Conservation (phyloP, 2,329 filamentous ascomycete species). For the Fusarium sambucinum region DNA sequence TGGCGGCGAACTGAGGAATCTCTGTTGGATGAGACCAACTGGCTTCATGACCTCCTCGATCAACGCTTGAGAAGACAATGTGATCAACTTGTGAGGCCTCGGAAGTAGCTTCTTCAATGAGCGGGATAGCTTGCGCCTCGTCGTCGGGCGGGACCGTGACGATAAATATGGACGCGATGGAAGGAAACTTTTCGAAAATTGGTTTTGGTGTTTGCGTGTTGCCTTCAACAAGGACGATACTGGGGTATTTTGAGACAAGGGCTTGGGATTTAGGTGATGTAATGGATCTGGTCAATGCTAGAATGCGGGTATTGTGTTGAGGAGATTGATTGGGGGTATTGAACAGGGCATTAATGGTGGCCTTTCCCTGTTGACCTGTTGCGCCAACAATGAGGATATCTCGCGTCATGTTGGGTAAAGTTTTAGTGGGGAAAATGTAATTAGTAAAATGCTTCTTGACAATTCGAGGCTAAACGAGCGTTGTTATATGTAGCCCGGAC, state of each 20-base stretch:
- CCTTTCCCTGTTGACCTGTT: conserved; percentile 37
- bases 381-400: conserved; percentile 30
- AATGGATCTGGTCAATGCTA: conserved; percentile 23
- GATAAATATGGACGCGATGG: conserved; percentile 44
- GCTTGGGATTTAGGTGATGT: conserved; percentile 7
- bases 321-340: background rate
- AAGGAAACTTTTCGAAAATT: conserved; percentile 41
- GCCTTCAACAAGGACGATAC: conserved; percentile 26
- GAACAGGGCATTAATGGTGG: conserved; percentile 26
- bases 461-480: background rate
- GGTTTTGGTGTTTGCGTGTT: conserved; percentile 9
- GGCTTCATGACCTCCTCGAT: conserved; percentile 19
- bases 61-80: conserved; percentile 36
- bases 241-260: background rate
- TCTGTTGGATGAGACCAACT: conserved; percentile 36
- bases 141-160: conserved; percentile 48
- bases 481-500: background rate
- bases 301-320: background rate
- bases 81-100: conserved; percentile 28
- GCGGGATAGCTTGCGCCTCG: conserved; percentile 41
- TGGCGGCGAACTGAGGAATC: conserved; percentile 37
- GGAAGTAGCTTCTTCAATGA: conserved; percentile 41
- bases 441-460: accelerated
- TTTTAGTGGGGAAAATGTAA: accelerated
- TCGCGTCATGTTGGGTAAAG: conserved; percentile 1